These are phyloP conservation scores for Keithomyces neogunnii DNA, from an alignment of 2,329 filamentous ascomycete genomes.

Conservation along the genomic window DNA sequence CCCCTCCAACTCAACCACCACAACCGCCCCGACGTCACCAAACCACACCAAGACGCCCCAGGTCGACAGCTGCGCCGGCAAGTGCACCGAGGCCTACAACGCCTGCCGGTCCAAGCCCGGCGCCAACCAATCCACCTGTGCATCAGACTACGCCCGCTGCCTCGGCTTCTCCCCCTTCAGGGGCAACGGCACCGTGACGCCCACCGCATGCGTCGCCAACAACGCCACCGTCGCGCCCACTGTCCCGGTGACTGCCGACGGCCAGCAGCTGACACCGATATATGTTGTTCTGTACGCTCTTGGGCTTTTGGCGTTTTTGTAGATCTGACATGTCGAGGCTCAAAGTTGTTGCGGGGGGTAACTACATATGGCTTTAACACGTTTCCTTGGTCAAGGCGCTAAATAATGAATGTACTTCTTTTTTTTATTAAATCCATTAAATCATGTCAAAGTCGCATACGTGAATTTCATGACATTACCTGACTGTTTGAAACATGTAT, in stretches of 20 bases:
- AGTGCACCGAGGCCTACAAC: neutral
- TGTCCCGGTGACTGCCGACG: neutral
- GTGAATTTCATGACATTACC: no score
- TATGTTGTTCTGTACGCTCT: conserved; percentile 3
- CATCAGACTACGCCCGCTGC: neutral
- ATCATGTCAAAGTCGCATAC: no score
- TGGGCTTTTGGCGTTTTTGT: neutral
- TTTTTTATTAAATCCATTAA: no score
- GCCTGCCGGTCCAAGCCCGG: neutral
- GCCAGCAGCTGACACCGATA: neutral
- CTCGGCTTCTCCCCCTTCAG: neutral
- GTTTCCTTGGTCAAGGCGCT: neutral
- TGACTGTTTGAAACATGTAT: no score
- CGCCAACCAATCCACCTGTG: neutral
- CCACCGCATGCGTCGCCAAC: neutral
- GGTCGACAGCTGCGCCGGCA: neutral
- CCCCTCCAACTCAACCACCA: no score
- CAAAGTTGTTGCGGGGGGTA: neutral
- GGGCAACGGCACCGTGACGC: neutral
- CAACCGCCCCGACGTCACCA: no score
- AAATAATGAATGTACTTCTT: no score
- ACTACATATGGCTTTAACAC: neutral
- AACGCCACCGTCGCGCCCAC: neutral
- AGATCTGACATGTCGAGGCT: neutral
- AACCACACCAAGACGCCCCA: no score